Conservation (phyloP, 2,329 filamentous ascomycete species). For the Epichloe baconii region DNA sequence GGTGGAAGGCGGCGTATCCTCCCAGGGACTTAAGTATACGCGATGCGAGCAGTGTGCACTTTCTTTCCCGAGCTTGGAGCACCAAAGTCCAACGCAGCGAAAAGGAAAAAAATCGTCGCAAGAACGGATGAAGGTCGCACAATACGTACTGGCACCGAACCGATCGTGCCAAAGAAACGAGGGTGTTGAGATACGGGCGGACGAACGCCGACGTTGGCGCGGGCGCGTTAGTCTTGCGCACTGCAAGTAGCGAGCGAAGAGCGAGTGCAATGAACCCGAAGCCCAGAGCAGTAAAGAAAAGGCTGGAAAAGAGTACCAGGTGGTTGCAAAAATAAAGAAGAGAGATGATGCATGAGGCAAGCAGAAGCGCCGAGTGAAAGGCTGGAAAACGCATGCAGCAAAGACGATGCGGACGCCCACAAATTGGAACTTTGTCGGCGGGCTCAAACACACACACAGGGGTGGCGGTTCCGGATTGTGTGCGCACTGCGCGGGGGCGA, state of each 20-base stretch:
- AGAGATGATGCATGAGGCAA: neutral
- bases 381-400: constrained; percentile 3
- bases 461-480: constrained; percentile 3
- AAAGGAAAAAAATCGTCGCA: neutral
- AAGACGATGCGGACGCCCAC: constrained; percentile 6
- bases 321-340: neutral
- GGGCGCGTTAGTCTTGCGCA: neutral
- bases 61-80: neutral
- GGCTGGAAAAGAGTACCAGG: neutral
- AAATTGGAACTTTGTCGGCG: neutral
- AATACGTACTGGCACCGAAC: too few species aligned
- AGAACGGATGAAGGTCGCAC: neutral
- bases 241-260: neutral
- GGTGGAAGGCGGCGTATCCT: too few species aligned
- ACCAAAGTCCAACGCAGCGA: neutral
- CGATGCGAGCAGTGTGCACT: neutral
- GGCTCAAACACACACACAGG: constrained; percentile 4
- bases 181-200: neutral
- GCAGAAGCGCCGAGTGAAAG: constrained; percentile 4
- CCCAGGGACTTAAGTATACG: neutral
- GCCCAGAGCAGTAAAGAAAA: neutral
- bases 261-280: neutral
- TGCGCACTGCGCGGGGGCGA: neutral
- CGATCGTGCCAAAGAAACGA: neutral
- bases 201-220: neutral